Conservation (phyloP, 2,329 filamentous ascomycete species). For the Penicillium sp. region DNA sequence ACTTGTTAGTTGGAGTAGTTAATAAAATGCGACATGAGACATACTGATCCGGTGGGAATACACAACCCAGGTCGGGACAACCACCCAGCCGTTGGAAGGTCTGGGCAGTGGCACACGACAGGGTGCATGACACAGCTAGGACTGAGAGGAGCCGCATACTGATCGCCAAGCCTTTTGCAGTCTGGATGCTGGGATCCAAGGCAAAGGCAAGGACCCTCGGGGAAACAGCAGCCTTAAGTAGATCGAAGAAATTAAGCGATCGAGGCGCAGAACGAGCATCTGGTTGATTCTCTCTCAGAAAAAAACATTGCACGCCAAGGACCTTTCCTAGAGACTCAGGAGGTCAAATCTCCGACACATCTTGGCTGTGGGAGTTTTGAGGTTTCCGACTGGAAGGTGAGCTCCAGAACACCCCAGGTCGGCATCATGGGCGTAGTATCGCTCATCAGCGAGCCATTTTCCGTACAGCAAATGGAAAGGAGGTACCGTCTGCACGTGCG, state of each 20-base stretch:
- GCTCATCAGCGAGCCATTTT: background rate
- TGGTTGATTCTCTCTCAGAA: background rate
- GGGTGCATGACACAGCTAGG: slow-evolving; percentile 25
- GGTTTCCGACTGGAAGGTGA: background rate
- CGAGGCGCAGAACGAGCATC: background rate
- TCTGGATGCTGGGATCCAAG: background rate
- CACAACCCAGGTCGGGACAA: slow-evolving; percentile 60
- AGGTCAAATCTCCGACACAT: slow-evolving; percentile 1
- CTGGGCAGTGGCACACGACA: slow-evolving; percentile 47
- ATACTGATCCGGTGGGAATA: slow-evolving; percentile 63
- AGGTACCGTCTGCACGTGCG: background rate
- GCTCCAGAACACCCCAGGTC: background rate
- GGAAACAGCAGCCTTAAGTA: background rate
- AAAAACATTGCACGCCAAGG: background rate
- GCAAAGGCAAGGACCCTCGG: background rate
- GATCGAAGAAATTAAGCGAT: background rate
- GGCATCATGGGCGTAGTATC: background rate
- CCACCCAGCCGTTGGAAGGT: slow-evolving; percentile 61
- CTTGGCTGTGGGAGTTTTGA: background rate
- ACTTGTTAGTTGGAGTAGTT: background rate
- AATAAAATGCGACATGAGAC: slow-evolving; percentile 20
- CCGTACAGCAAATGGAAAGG: background rate
- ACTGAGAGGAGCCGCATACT: background rate
- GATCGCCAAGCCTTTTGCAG: background rate
- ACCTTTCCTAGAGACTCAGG: background rate